phyloP scores from a whole-genome alignment of 768 basidiomycete species.

The Hericium erinaceus region DNA sequence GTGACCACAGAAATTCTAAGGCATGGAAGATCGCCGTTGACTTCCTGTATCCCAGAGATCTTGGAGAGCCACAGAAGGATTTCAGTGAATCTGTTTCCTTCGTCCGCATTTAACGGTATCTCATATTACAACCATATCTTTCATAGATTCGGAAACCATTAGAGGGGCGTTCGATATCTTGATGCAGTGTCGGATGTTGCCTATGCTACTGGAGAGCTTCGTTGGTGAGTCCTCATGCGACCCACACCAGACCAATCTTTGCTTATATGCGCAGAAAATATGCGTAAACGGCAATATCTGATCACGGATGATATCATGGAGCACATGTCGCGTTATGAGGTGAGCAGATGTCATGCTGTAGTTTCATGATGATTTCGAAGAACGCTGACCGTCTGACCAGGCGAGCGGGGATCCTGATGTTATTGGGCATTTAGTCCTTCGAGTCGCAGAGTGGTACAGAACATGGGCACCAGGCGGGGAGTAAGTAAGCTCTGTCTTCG shows the following conservation, averaged over 20 bases:
- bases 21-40: conserved; percentile 47
- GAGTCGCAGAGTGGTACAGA: conserved; percentile 62
- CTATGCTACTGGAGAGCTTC: conserved; percentile 60
- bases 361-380: background rate
- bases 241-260: background rate
- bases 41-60: conserved; percentile 45
- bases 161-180: conserved; percentile 50
- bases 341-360: conserved; percentile 18
- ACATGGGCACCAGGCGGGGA: conserved; percentile 65
- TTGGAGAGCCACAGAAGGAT: conserved; percentile 27
- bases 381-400: conserved; percentile 21
- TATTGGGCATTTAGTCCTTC: conserved; percentile 45
- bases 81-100: conserved; percentile 17
- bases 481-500: conserved; percentile 29
- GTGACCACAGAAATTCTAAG: conserved; percentile 10
- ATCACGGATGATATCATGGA: conserved; percentile 50
- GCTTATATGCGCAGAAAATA: conserved; percentile 39
- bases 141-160: conserved; percentile 37
- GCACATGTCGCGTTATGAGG: conserved; percentile 57
- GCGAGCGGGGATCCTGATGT: conserved; percentile 35
- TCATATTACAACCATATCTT: background rate
- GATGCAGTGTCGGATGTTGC: conserved; percentile 48
- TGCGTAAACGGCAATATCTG: conserved; percentile 49
- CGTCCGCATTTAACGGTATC: background rate
- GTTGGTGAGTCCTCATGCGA: conserved; percentile 36